Evolutionary conservation across 2,329 filamentous ascomycete genomes (phyloP).

Genomic region (Penicillium sp.): DNA sequence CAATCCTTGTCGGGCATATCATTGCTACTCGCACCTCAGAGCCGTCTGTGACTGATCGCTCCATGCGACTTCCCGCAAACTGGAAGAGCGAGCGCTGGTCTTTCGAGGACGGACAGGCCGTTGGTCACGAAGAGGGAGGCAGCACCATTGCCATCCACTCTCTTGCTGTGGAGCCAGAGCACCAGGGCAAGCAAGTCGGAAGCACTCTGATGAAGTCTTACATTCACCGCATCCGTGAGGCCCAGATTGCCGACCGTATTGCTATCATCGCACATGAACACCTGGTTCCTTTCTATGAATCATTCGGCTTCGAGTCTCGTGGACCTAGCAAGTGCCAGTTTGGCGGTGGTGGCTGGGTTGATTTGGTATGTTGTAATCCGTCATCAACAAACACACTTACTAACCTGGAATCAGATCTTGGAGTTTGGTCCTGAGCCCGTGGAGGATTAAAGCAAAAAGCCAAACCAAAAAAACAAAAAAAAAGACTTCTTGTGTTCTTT

Average conservation of each 20-base stretch:
- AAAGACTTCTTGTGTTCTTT: constrained; percentile 3
- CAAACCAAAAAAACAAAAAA: background rate
- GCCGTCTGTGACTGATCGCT: constrained; percentile 66
- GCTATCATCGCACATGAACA: constrained; percentile 76
- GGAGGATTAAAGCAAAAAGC: constrained; percentile 3
- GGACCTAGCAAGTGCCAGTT: constrained; percentile 71
- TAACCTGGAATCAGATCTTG: constrained; percentile 28
- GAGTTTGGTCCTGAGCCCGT: constrained; percentile 29
- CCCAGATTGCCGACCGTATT: constrained; percentile 69
- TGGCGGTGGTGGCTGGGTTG: constrained; percentile 77
- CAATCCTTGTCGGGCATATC: constrained; percentile 72
- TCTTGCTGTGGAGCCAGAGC: constrained; percentile 73
- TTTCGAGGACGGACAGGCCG: constrained; percentile 42
- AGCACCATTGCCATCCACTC: constrained; percentile 80
- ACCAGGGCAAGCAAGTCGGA: constrained; percentile 74
- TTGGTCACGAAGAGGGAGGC: constrained; percentile 73
- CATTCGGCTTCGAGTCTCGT: constrained; percentile 69
- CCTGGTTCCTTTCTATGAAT: constrained; percentile 72
- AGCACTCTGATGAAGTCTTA: constrained; percentile 74
- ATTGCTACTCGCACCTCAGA: constrained; percentile 71
- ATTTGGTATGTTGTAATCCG: constrained; percentile 64
- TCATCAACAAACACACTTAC: constrained; percentile 1
- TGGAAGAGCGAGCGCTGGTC: constrained; percentile 57
- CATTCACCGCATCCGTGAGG: constrained; percentile 71
- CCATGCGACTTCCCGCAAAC: constrained; percentile 72